These are phyloP conservation scores for Colletotrichum viniferum DNA, from an alignment of 2,329 filamentous ascomycete genomes.

Conservation along the genomic window DNA sequence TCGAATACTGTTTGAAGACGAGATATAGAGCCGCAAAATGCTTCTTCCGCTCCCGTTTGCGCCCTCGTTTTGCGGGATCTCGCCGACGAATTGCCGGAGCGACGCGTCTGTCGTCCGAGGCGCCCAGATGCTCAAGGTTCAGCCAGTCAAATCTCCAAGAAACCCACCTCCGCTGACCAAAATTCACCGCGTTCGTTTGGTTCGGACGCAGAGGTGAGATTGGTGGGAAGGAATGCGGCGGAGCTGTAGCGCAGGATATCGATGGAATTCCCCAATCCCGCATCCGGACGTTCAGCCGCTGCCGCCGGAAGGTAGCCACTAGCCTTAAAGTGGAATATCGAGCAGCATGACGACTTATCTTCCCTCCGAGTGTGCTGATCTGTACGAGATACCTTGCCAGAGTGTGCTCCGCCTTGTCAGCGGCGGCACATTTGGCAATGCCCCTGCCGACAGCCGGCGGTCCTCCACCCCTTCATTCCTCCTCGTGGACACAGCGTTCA, in stretches of 20 bases:
- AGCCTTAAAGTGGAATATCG: neutral
- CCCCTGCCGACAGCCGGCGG: neutral
- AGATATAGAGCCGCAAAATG: neutral
- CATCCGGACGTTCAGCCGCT: slow-evolving; percentile 7
- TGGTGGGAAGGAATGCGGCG: neutral
- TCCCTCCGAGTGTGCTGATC: neutral
- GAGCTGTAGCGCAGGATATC: neutral
- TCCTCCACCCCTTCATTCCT: neutral
- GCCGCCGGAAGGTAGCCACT: neutral
- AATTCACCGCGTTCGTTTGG: neutral
- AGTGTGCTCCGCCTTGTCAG: neutral
- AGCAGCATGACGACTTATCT: neutral
- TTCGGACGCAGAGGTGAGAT: neutral
- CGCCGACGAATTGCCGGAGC: neutral
- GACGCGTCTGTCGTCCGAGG: neutral
- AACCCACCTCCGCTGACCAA: neutral
- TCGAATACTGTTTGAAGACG: neutral
- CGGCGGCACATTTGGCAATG: neutral
- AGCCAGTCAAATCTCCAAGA: neutral
- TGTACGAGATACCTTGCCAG: neutral
- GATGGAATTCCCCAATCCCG: neutral
- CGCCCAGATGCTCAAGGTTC: neutral
- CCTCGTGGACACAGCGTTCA: neutral
- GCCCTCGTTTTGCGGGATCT: neutral
- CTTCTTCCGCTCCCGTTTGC: neutral